phyloP scores from a whole-genome alignment of 371 early-diverging fungal species.

The Funneliformis caledonium region DNA sequence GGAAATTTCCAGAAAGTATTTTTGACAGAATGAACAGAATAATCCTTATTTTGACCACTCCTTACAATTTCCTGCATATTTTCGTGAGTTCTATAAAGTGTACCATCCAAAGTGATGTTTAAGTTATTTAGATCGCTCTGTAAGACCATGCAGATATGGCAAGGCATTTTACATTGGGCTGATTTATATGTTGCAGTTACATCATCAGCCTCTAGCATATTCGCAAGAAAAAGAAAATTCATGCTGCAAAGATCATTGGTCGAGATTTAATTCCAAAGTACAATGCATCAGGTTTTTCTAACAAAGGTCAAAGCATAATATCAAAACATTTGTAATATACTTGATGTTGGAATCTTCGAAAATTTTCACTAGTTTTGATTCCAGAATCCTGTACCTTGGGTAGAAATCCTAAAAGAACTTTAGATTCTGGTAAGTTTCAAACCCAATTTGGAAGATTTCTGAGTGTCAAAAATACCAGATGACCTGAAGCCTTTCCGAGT shows the following conservation, averaged over 20 bases:
- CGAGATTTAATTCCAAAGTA: not conserved
- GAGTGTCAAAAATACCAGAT: too few species aligned
- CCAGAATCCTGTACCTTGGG: too few species aligned
- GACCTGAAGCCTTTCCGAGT: too few species aligned
- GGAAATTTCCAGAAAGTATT: slow-evolving; percentile 6
- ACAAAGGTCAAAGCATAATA: too few species aligned
- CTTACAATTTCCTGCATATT: not conserved
- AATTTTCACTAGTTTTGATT: too few species aligned
- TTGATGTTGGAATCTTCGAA: too few species aligned
- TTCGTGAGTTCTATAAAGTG: not conserved
- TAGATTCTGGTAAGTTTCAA: too few species aligned
- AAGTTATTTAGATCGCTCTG: not conserved
- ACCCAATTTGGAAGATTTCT: too few species aligned
- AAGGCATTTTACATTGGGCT: not conserved
- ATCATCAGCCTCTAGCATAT: slow-evolving; percentile 2
- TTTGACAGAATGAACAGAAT: not conserved
- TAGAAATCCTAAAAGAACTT: too few species aligned
- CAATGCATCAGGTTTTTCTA: too few species aligned
- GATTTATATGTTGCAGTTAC: too few species aligned
- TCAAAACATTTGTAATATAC: too few species aligned
- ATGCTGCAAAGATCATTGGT: not conserved
- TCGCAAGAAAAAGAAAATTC: not conserved
- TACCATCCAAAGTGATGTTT: not conserved
- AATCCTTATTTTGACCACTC: not conserved
- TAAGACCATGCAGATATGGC: slow-evolving; percentile 9